Conservation (phyloP, 2,329 filamentous ascomycete species). For the Zarea fungicola region DNA sequence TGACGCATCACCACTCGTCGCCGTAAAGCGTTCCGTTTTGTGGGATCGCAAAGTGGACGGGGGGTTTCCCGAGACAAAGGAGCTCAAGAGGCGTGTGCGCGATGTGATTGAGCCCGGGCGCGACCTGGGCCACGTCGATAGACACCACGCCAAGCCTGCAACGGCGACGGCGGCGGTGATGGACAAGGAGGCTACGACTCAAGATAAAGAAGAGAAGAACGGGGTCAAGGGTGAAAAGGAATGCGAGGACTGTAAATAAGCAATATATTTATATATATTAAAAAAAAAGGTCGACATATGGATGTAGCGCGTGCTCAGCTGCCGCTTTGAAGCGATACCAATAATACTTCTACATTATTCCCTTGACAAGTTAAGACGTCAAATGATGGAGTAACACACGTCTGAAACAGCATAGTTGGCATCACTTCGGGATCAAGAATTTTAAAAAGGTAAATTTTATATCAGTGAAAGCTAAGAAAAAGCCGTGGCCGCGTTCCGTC, state of each 20-base stretch:
- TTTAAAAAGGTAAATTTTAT: constrained; percentile 30
- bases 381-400: too few relatives aligned
- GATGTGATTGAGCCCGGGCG: constrained; percentile 75
- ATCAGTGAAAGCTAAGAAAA: constrained; percentile 39
- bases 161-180: not conserved
- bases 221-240: constrained; percentile 6
- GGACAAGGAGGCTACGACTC: not conserved
- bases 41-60: constrained; percentile 88
- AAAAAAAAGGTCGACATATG: too few relatives aligned
- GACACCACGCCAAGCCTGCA: constrained; percentile 30
- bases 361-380: too few relatives aligned
- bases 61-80: constrained; percentile 91
- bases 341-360: too few relatives aligned
- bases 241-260: constrained; percentile 14
- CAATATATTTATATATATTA: too few relatives aligned
- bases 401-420: not conserved
- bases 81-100: constrained; percentile 77
- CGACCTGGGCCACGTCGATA: constrained; percentile 77
- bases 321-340: too few relatives aligned
- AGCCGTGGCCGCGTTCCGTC: constrained; percentile 32
- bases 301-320: too few relatives aligned
- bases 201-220: constrained; percentile 1
- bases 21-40: constrained; percentile 42
- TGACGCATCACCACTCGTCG: constrained; percentile 7
- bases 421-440: constrained; percentile 22